Percentiles rank a stretch among this genome's conserved stretches.
Evolutionary conservation across 1,284 basidiomycete species (phyloP).

Genomic region (Tetrapyrgos nigripes): DNA sequence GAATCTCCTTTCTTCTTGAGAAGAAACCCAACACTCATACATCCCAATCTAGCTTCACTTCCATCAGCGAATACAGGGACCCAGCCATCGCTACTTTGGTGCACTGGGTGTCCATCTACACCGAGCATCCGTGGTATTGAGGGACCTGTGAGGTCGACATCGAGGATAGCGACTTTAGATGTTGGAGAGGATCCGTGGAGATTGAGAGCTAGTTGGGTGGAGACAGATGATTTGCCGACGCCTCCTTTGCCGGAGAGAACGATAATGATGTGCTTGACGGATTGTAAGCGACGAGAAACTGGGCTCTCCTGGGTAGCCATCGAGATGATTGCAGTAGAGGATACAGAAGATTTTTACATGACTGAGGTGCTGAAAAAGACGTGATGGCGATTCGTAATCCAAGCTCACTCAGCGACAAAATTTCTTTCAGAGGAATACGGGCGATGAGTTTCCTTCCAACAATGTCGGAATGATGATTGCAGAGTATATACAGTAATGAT

Average conservation of each 20-base stretch:
- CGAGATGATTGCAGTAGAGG: neutral
- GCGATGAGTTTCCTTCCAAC: no score
- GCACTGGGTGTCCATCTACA: conserved; percentile 84
- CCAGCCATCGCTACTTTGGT: conserved; percentile 96
- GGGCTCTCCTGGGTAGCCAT: conserved; percentile 46
- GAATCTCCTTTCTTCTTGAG: conserved; percentile 90
- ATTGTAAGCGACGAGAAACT: conserved; percentile 60
- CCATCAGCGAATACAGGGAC: conserved; percentile 95
- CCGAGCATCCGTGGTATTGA: conserved; percentile 98
- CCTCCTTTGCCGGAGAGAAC: conserved; percentile 98
- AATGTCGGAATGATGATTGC: no score
- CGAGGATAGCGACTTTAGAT: conserved; percentile 87
- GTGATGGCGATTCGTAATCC: neutral
- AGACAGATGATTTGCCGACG: conserved; percentile 97
- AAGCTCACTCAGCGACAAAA: no score
- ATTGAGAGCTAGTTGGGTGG: conserved; percentile 91
- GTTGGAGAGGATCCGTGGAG: conserved; percentile 73
- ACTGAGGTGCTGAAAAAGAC: neutral
- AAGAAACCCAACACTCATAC: conserved; percentile 98
- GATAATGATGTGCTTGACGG: conserved; percentile 89
- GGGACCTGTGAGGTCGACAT: conserved; percentile 96
- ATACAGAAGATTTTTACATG: conserved; percentile 1
- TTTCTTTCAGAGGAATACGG: no score
- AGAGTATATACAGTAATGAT: neutral
- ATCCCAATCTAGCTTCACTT: conserved; percentile 73